Conservation (phyloP, 805 yeast genomes). For the Monosporozyma aquatica region DNA sequence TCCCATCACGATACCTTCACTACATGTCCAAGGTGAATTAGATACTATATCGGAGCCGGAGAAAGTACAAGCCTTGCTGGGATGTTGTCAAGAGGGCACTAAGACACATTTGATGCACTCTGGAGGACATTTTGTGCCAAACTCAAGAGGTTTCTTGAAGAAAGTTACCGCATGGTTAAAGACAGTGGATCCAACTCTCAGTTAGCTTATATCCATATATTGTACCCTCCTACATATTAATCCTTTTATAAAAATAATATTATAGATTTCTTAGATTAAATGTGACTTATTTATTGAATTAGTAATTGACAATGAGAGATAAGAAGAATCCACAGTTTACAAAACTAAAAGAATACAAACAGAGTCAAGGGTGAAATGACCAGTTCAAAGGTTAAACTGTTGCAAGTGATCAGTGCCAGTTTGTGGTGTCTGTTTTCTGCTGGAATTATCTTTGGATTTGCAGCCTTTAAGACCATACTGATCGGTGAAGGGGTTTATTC, state of each 20-base stretch:
- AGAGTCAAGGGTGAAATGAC: background rate
- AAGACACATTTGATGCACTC: conserved; percentile 63
- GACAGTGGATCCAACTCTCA: background rate
- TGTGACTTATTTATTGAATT: background rate
- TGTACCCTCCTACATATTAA: background rate
- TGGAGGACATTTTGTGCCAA: conserved; percentile 96
- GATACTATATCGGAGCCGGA: conserved; percentile 81
- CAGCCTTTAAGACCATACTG: conserved; percentile 82
- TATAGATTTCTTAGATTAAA: background rate
- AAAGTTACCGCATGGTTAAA: conserved; percentile 31
- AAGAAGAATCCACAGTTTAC: background rate
- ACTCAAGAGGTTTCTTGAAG: conserved; percentile 43
- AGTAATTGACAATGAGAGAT: background rate
- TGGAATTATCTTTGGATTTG: conserved; percentile 92
- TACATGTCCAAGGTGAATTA: conserved; percentile 81
- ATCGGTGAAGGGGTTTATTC: conserved; percentile 69
- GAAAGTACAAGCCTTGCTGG: conserved; percentile 50
- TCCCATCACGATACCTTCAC: conserved; percentile 34
- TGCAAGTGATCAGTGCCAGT: conserved; percentile 66
- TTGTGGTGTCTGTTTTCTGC: conserved; percentile 86
- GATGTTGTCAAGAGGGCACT: conserved; percentile 36
- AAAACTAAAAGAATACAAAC: background rate
- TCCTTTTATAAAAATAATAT: background rate
- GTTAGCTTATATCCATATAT: background rate
- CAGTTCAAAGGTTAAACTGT: background rate